Percentiles rank a stretch among this genome's conserved stretches.
phyloP scores from a whole-genome alignment of 495 filamentous ascomycete species.

The Aspergillus cristatus region DNA sequence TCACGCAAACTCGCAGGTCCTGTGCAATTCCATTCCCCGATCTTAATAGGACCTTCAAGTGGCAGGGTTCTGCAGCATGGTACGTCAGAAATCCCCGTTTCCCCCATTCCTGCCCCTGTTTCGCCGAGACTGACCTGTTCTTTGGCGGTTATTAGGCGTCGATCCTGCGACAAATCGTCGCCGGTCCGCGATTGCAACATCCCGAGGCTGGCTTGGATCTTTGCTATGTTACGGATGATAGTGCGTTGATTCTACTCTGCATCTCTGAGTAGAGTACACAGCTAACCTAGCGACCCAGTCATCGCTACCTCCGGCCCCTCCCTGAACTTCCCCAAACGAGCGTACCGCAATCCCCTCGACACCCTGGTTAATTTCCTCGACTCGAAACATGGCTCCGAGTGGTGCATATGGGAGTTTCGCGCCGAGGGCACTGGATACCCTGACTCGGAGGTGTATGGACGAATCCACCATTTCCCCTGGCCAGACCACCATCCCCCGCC shows the following conservation, averaged over 20 bases:
- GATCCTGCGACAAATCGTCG: conserved; percentile 63
- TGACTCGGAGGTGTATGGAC: conserved; percentile 72
- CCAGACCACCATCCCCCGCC: conserved; percentile 97
- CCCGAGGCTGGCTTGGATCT: conserved; percentile 84
- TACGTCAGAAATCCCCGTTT: too few relatives aligned
- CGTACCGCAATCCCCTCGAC: conserved; percentile 88
- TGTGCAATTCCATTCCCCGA: neutral
- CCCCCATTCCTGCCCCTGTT: neutral
- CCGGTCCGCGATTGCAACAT: conserved; percentile 72
- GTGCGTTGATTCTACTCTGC: conserved; percentile 27
- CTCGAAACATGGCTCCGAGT: conserved; percentile 66
- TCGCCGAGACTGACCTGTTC: conserved; percentile 14
- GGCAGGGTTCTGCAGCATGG: conserved; percentile 10
- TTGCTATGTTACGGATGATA: conserved; percentile 85
- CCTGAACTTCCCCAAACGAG: conserved; percentile 75
- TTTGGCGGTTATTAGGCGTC: conserved; percentile 41
- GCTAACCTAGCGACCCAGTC: too few relatives aligned
- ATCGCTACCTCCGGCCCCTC: conserved; percentile 78
- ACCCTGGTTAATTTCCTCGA: conserved; percentile 80
- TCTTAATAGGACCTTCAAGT: too few relatives aligned
- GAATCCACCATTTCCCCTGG: conserved; percentile 86
- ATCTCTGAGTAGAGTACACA: too few relatives aligned
- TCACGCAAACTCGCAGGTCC: too few relatives aligned
- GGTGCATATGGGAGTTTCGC: conserved; percentile 96
- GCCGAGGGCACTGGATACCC: conserved; percentile 95